Evolutionary conservation across 768 basidiomycete species (phyloP).

Genomic region (Russula abietina): DNA sequence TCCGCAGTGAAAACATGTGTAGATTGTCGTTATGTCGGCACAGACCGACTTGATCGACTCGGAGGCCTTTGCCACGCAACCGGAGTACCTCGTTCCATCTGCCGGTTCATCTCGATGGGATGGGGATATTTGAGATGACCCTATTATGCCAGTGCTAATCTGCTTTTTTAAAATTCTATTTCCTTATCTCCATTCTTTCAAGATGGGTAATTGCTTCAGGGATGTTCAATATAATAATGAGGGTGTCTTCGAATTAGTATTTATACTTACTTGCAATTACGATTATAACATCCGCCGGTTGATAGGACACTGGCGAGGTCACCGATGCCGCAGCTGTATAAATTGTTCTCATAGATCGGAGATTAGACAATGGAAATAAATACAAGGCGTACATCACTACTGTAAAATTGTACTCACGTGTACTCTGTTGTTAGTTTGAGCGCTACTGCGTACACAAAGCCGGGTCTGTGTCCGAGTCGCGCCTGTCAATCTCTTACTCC

Average conservation of each 20-base stretch:
- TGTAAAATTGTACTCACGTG: no score
- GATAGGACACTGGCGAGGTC: no score
- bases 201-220: not conserved
- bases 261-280: not conserved
- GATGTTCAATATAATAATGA: not conserved
- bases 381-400: no score
- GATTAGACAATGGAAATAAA: no score
- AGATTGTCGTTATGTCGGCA: not conserved
- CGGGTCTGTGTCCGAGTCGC: not conserved
- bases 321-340: no score
- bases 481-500: not conserved
- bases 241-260: not conserved
- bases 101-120: no score
- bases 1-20: not conserved
- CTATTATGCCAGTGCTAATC: no score
- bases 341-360: no score
- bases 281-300: no score
- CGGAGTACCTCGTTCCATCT: not conserved
- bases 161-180: not conserved
- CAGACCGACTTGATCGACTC: not conserved
- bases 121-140: no score
- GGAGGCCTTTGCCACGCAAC: not conserved
- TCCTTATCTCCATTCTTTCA: not conserved
- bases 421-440: not conserved
- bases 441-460: not conserved